Evolutionary conservation across 495 filamentous ascomycete genomes (phyloP).

Genomic region (Terfezia boudieri): DNA sequence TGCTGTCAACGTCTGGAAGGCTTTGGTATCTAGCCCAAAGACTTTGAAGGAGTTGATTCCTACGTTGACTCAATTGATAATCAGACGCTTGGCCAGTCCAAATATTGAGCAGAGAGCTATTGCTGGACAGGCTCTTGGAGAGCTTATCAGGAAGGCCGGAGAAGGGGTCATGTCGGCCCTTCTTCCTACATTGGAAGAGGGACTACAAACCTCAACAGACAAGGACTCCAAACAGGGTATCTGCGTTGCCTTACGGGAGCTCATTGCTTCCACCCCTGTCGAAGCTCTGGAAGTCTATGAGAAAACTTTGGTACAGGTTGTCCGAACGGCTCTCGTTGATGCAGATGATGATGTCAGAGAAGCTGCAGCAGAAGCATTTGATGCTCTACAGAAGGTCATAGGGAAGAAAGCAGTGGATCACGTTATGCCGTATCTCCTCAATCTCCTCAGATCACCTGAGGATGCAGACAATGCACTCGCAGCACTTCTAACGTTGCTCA

Average conservation of each 20-base stretch:
- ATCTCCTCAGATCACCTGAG: conserved; percentile 58
- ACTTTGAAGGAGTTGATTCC: conserved; percentile 89
- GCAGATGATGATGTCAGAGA: conserved; percentile 74
- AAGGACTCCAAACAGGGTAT: conserved; percentile 93
- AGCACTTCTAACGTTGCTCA: conserved; percentile 76
- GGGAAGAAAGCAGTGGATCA: conserved; percentile 89
- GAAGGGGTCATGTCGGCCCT: conserved; percentile 76
- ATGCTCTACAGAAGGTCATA: conserved; percentile 74
- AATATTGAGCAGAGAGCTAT: conserved; percentile 98
- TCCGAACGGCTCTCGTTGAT: conserved; percentile 83
- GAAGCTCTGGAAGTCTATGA: conserved; percentile 88
- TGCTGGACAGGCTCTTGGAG: conserved; percentile 86
- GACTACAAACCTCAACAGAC: conserved; percentile 68
- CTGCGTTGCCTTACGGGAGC: conserved; percentile 81
- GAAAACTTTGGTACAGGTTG: conserved; percentile 78
- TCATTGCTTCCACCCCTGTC: conserved; percentile 73
- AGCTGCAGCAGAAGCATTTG: conserved; percentile 90
- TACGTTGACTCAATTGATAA: conserved; percentile 80
- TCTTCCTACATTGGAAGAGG: conserved; percentile 79
- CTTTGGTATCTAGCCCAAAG: conserved; percentile 73
- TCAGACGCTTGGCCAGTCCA: conserved; percentile 76
- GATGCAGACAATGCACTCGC: conserved; percentile 81
- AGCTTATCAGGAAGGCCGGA: conserved; percentile 88
- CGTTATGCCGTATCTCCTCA: conserved; percentile 78
- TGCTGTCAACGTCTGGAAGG: conserved; percentile 88